phyloP scores from a whole-genome alignment of 768 basidiomycete genomes.

The Obba rivulosa region DNA sequence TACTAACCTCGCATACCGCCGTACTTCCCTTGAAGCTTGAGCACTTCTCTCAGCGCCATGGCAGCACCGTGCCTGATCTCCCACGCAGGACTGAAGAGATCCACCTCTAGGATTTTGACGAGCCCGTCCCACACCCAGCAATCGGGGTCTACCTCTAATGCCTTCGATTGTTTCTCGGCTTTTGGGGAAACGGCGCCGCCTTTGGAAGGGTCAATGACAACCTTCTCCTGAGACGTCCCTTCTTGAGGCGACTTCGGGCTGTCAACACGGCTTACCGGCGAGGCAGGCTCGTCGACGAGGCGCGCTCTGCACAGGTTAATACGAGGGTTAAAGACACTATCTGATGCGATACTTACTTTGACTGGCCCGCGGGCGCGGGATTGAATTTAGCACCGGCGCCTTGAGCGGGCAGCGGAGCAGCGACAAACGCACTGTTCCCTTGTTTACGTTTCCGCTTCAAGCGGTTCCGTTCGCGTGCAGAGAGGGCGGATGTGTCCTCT shows the following conservation, averaged over 20 bases:
- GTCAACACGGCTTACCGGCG: conserved; percentile 45
- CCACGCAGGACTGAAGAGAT: conserved; percentile 84
- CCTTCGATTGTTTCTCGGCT: conserved; percentile 68
- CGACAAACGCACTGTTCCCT: conserved; percentile 79
- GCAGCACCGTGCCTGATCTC: conserved; percentile 93
- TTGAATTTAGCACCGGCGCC: conserved; percentile 55
- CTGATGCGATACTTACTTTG: conserved; percentile 47
- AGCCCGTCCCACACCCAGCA: conserved; percentile 87
- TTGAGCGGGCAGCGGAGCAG: conserved; percentile 57
- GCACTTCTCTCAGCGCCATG: conserved; percentile 81
- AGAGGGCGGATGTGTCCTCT: conserved; percentile 57
- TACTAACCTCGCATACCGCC: conserved; percentile 75
- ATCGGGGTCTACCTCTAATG: conserved; percentile 69
- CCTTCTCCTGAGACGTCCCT: conserved; percentile 47
- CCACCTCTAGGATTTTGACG: conserved; percentile 72
- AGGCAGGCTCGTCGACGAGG: conserved; percentile 57
- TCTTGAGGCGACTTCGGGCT: conserved; percentile 46
- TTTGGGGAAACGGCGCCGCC: conserved; percentile 83
- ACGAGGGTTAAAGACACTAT: not conserved
- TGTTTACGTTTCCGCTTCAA: conserved; percentile 92
- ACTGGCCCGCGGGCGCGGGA: conserved; percentile 48
- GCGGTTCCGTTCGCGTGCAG: conserved; percentile 89
- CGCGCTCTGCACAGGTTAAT: conserved; percentile 48
- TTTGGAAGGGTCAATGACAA: conserved; percentile 74
- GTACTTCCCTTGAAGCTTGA: conserved; percentile 76